Conservation (phyloP, 1,139 yeast genomes). For the Blastobotrys illinoisensis region DNA sequence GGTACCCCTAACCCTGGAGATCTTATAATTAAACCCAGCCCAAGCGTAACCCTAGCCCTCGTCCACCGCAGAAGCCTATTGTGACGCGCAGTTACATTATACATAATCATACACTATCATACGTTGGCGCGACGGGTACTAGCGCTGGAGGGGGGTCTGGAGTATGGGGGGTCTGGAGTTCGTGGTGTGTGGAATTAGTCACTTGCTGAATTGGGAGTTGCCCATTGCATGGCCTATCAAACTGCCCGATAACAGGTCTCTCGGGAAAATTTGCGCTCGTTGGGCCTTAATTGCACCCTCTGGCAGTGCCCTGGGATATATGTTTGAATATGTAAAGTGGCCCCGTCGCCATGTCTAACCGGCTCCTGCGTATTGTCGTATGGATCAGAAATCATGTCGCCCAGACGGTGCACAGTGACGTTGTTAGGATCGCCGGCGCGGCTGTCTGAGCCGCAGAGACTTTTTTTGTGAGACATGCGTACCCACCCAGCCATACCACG, state of each 20-base stretch:
- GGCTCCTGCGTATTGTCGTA: neutral
- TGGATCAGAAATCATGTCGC: neutral
- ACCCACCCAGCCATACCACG: neutral
- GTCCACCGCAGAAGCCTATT: neutral
- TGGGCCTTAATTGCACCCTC: too few species aligned
- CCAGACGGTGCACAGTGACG: neutral
- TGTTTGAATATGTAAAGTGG: neutral
- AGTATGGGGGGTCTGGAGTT: too few species aligned
- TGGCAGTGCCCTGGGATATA: too few species aligned
- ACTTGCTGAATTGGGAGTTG: neutral
- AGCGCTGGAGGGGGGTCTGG: too few species aligned
- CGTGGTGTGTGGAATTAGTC: neutral
- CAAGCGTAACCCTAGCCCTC: neutral
- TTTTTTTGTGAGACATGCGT: neutral
- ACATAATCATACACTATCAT: neutral
- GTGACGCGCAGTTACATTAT: too few species aligned
- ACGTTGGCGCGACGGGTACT: neutral
- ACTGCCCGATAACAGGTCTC: neutral
- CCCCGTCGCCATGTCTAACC: neutral
- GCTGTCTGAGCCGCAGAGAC: slow-evolving; percentile 1
- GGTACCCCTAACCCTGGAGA: neutral
- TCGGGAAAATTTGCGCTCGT: too few species aligned
- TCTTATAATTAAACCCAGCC: neutral
- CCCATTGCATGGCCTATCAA: neutral
- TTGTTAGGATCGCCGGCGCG: neutral